A percentile compares a stretch with the other conserved stretches of the same genome.
Conservation (phyloP, 345 rosid species). For the Linum usitatissimum region DNA sequence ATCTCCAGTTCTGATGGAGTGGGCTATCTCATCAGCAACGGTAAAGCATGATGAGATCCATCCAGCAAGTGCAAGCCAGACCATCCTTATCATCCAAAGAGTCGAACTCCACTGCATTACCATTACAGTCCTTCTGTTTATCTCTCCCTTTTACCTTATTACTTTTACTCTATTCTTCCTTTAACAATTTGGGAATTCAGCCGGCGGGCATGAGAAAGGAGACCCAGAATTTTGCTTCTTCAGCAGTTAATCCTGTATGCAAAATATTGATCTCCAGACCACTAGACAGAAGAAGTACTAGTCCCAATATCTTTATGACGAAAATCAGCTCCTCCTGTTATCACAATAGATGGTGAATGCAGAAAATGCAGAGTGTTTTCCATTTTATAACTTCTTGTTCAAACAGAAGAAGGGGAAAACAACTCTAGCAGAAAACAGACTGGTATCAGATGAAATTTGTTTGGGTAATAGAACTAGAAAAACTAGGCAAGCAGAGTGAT, state of each 20-base stretch:
- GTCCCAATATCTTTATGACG: background rate
- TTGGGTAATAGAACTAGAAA: background rate
- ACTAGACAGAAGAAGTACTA: background rate
- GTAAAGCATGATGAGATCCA: conserved; percentile 72
- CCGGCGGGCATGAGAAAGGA: background rate
- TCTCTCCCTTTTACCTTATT: background rate
- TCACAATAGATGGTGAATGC: background rate
- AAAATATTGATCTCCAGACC: background rate
- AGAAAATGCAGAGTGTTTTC: background rate
- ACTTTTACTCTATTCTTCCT: background rate
- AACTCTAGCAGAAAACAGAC: no score
- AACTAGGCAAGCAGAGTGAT: background rate
- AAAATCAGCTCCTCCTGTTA: background rate
- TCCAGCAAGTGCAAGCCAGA: conserved; percentile 55
- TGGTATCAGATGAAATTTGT: no score
- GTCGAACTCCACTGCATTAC: conserved; percentile 51
- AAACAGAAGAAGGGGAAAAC: no score
- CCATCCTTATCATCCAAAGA: conserved; percentile 52
- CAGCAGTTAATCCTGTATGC: background rate
- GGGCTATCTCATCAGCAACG: conserved; percentile 80
- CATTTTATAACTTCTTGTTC: background rate
- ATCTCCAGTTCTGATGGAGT: conserved; percentile 66
- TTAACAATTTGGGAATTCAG: background rate
- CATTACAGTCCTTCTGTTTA: conserved; percentile 21
- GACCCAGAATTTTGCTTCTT: background rate